Evolutionary conservation across 768 basidiomycete genomes (phyloP), one percentile per base, ranked within the genome.

Genomic region (Leccinum obscurum): DNA sequence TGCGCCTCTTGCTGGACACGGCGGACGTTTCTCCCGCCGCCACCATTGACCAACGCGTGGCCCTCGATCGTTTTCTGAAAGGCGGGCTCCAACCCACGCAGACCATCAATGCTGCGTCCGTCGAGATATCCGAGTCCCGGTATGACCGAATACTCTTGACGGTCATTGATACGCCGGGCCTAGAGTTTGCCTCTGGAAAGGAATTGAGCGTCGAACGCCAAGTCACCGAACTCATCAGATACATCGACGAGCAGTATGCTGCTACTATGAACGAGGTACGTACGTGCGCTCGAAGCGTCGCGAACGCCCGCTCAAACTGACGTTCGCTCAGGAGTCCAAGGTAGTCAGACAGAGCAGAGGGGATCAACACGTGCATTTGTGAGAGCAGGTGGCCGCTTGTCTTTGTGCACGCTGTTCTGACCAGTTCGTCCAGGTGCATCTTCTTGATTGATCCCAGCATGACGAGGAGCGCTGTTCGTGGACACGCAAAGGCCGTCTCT

Each of bases 331-430:
- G 92, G 92, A 94, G 79, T 90, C 89, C 57, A 95, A 94, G 80
- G 92, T 95, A 46, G 78, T 93, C 55, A 85, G 92, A 64, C 85
- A 92, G 72, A 91, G 84, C 76, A 92, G 89, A 77, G 92, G 90
- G 53, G 92, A 95, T 75, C 90, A 92, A 66, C 93, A 94, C 66
- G 87, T 95, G 66, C 92, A 95, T 76, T 76, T 93, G 91, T 93
- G 72, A 75, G 90, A 75, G 24, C 34, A 30, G 20, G 8, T 17
- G 49, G 15, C 57, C 22, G 26, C 49, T 58, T 14, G 6, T 39
- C 20, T 54, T 50, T 39, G 37, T 46, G 44, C 39, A 28, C 49
- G 22, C n/a, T 24, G 50, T 44, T 55, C 67, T 68, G 60, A 71
- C 63, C 58, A 24, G 44, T 46, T 22, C 54, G 56, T 26, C 56